A percentile compares a stretch with the other conserved stretches of the same genome.
These are phyloP conservation scores for Tylopilus orsonianus DNA, from an alignment of 1,284 basidiomycete genomes.

Conservation along the genomic window DNA sequence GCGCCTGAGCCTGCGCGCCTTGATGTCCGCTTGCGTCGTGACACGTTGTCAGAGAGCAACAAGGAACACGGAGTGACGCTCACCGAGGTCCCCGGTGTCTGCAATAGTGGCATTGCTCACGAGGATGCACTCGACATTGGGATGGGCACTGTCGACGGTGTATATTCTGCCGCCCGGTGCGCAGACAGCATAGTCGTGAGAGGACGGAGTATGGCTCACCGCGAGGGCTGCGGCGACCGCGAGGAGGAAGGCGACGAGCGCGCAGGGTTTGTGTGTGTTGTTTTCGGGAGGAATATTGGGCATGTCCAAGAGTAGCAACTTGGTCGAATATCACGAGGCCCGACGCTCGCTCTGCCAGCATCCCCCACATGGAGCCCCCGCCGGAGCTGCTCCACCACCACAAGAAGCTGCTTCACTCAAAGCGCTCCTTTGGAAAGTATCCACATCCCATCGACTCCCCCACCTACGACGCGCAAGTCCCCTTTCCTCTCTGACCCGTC, in stretches of 20 bases:
- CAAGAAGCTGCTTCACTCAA: constrained; percentile 55
- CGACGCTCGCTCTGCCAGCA: not conserved
- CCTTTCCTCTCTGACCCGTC: not conserved
- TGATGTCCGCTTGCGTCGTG: constrained; percentile 20
- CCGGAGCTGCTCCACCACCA: constrained; percentile 33
- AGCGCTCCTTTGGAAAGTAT: constrained; percentile 66
- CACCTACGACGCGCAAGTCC: constrained; percentile 67
- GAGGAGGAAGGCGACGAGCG: constrained; percentile 11
- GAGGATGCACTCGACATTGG: constrained; percentile 67
- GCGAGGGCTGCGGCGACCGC: constrained; percentile 20
- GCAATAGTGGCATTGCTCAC: constrained; percentile 55
- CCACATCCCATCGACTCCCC: constrained; percentile 60
- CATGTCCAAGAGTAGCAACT: not conserved
- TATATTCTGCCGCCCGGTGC: constrained; percentile 47
- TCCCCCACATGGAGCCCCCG: constrained; percentile 26
- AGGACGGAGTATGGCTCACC: not conserved
- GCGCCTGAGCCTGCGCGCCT: constrained; percentile 24
- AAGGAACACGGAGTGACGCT: constrained; percentile 1
- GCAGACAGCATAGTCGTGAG: constrained; percentile 45
- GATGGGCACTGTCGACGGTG: constrained; percentile 48
- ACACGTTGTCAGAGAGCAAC: constrained; percentile 8
- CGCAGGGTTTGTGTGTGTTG: not conserved
- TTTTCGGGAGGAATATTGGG: not conserved
- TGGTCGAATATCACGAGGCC: not conserved
- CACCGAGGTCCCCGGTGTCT: constrained; percentile 59